Percentiles rank a stretch among this genome's conserved stretches.
These are phyloP conservation scores for Coniella lustricola DNA, from an alignment of 2,329 filamentous ascomycete genomes.

Conservation along the genomic window DNA sequence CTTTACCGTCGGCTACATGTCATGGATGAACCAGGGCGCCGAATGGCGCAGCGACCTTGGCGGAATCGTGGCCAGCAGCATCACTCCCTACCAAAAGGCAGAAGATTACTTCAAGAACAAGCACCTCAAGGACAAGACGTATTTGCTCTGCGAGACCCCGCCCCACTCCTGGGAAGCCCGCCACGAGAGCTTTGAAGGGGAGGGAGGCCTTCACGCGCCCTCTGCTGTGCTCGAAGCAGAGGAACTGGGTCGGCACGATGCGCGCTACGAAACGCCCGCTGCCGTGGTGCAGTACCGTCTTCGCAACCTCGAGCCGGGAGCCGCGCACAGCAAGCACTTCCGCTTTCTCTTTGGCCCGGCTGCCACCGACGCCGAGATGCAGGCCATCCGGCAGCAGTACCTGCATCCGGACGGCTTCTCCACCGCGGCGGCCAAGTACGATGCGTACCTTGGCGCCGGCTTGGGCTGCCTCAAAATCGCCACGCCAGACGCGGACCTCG, in stretches of 20 bases:
- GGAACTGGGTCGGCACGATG: conserved; percentile 38
- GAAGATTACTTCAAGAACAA: conserved; percentile 52
- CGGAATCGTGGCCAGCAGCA: conserved; percentile 44
- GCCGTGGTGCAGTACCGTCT: conserved; percentile 46
- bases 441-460: conserved; percentile 42
- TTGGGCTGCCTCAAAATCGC: conserved; percentile 44
- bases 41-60: conserved; percentile 42
- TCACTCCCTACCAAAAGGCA: conserved; percentile 51
- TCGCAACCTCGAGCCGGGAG: conserved; percentile 26
- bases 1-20: conserved; percentile 54
- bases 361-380: conserved; percentile 43
- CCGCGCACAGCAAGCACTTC: conserved; percentile 34
- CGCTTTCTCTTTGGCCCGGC: conserved; percentile 51
- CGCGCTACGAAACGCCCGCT: conserved; percentile 48
- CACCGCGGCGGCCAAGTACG: conserved; percentile 38
- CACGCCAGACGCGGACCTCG: conserved; percentile 46
- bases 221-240: conserved; percentile 31
- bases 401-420: conserved; percentile 42
- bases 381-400: conserved; percentile 37
- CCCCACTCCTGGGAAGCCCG: conserved; percentile 47
- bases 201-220: conserved; percentile 47
- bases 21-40: conserved; percentile 54
- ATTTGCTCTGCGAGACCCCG: conserved; percentile 45
- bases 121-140: conserved; percentile 49
- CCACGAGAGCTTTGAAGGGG: conserved; percentile 47